Evolutionary conservation across 2,329 filamentous ascomycete species (phyloP), one percentile per base, ranked within the genome.

Genomic region (Cladorrhinum sp.): DNA sequence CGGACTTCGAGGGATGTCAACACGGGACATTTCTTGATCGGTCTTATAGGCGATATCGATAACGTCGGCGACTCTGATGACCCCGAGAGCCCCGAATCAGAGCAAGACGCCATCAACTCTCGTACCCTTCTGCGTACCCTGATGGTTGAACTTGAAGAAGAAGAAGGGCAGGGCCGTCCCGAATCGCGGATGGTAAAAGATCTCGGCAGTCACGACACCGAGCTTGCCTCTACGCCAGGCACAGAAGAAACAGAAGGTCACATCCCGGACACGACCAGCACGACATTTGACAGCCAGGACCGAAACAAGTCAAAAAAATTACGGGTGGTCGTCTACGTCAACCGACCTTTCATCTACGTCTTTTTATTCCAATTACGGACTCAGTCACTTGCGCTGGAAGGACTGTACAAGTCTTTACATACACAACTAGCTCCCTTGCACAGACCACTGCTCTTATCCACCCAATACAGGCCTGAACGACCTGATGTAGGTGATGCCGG

Each of bases 301-400:
- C 74, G 76, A 60, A 83, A 81, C 69, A 84, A 83, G 68, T 76
- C 78, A 1, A 78, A 79, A 61, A 84, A 81, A 66, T 73, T 92
- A 48, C 84, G 87, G 0, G 87, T 91, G 1, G 82, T 92, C 6
- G 82, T 92, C 54, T 93, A 92, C 69, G 83, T 88, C 50, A 85
- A 87, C 71, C 83, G 82, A 23, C 91, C 91, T 0, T 93, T 93
- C 73, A 83, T 93, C 52, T 93, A 90, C 71, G 84, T 87, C 1
- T 88, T 95, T 62, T 77, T 95, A 3, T 93, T 93, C 72, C 75
- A 82, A 52, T 76, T 82, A 48, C 79, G 79, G 51, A 87, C 88
- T 6, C 79, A 84, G 57, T 83, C 85, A 1, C 73, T 87, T 1
- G 80, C 81, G 3, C 81, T 78, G 71, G 77, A 82, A n/a, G 68